Evolutionary conservation across 108 stramenopile genomes (phyloP), one percentile per base, ranked within the genome.

Genomic region (Bacterosira constricta): DNA sequence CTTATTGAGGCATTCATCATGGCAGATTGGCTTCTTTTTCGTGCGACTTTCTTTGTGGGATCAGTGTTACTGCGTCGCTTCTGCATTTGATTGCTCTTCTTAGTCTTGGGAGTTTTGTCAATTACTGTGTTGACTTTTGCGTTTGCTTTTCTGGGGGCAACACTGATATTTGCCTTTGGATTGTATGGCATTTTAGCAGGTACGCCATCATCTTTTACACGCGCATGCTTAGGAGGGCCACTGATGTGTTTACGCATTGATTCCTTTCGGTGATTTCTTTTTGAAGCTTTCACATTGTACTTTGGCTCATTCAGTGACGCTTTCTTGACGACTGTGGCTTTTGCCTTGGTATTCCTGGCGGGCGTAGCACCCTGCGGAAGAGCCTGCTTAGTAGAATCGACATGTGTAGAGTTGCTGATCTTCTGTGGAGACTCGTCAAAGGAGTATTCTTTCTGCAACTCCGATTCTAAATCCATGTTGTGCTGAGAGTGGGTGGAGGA

Each of bases 291-390:
- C 55, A 35, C 17, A 1, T n/a, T 21, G 9, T 7, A 32, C 55
- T 32, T 54, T 32, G 53, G 30, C 3, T 54, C 29, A 32, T 30
- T 1, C 4, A 35, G n/a, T 41, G 59, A 39, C 7, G 59, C 59
- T 38, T 61, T 38, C 59, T 38, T 38, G 59, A 29, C 59, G 21
- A 61, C 59, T 61, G 34, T 61, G 27, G 25, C 59, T 1, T 44
- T 61, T 17, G 17, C 6, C 1, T 38, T 38, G 8, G 59, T n/a
- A 61, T 18, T 20, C 18, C 34, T 60, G 7, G 36, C n/a, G 42
- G 0, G 18, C 7, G 13, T 13, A 38, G 6, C 41, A 61, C 10
- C 36, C 59, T 18, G 59, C n/a, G 12, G n/a, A 26, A 6, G 20
- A 0, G n/a, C 34, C 35, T 65, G 47, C 12, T 65, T 35, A 36